Evolutionary conservation across 1,284 basidiomycete species (phyloP).

Genomic region (Trichosporon sp.): DNA sequence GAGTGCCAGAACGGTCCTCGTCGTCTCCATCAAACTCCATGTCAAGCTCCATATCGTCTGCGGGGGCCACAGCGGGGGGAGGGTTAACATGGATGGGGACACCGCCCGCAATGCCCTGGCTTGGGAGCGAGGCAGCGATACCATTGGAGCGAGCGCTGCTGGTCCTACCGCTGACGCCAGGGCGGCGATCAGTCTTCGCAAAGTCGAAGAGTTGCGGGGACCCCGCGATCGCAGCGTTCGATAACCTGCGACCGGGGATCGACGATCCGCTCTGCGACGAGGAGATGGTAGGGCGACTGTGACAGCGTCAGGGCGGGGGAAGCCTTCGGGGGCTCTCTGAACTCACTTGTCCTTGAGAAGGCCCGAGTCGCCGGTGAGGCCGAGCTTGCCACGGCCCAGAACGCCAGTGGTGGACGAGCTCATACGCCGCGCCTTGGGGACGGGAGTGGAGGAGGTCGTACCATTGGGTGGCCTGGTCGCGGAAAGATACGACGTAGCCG

Average conservation of each 20-base stretch:
- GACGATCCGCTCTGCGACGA: conserved; percentile 23
- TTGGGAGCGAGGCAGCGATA: conserved; percentile 35
- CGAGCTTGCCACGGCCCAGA: conserved; percentile 41
- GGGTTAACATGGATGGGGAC: conserved; percentile 8
- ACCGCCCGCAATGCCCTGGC: conserved; percentile 17
- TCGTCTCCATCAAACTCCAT: conserved; percentile 36
- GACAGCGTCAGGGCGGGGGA: neutral
- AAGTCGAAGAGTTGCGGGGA: conserved; percentile 43
- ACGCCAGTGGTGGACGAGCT: conserved; percentile 44
- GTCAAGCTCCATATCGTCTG: conserved; percentile 44
- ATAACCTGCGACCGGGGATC: conserved; percentile 30
- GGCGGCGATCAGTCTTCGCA: conserved; percentile 40
- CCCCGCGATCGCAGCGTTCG: conserved; percentile 15
- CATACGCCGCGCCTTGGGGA: conserved; percentile 33
- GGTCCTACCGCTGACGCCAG: conserved; percentile 1
- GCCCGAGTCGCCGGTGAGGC: conserved; percentile 32
- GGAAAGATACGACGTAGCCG: conserved; percentile 32
- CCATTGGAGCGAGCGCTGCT: conserved; percentile 11
- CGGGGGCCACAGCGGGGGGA: conserved; percentile 9
- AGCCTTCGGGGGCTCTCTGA: neutral
- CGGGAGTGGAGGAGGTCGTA: conserved; percentile 1
- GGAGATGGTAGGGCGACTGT: conserved; percentile 22
- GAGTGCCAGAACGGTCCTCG: conserved; percentile 18
- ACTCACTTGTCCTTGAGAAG: conserved; percentile 32
- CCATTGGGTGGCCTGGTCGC: conserved; percentile 29